A percentile compares a stretch with the other conserved stretches of the same genome.
phyloP scores from a whole-genome alignment of 148 eudicot species.

The Selenicereus undatus region DNA sequence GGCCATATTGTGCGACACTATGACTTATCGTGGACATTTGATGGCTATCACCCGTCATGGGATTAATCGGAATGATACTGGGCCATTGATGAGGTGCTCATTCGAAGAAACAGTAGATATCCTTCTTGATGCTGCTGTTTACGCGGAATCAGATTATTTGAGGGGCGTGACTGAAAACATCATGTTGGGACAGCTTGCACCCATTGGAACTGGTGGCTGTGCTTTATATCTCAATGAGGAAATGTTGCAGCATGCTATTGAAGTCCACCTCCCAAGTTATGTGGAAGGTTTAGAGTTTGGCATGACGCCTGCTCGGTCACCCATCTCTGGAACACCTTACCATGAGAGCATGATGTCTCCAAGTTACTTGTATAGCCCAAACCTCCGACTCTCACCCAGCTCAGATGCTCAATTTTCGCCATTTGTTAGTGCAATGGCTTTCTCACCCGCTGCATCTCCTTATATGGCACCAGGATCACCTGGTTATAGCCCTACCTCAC shows the following conservation, averaged over 20 bases:
- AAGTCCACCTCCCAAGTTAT: slow-evolving; percentile 88
- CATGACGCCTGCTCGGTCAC: slow-evolving; percentile 88
- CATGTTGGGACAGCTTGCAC: slow-evolving; percentile 97
- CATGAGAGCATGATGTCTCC: slow-evolving; percentile 97
- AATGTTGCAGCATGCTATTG: slow-evolving; percentile 94
- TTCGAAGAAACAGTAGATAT: slow-evolving; percentile 99
- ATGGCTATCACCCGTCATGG: slow-evolving; percentile 99
- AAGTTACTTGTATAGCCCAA: slow-evolving; percentile 72
- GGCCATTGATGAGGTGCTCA: slow-evolving; percentile 99
- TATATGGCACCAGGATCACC: slow-evolving; percentile 24
- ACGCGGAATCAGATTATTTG: slow-evolving; percentile 80
- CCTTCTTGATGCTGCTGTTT: slow-evolving; percentile 97
- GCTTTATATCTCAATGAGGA: slow-evolving; percentile 72
- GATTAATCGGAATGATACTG: slow-evolving; percentile 89
- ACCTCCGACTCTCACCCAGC: slow-evolving; percentile 40
- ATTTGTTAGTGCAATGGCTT: slow-evolving; percentile 33
- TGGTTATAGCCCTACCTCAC: slow-evolving; percentile 35
- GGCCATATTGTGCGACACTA: slow-evolving; percentile 95
- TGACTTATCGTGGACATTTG: slow-evolving; percentile 98
- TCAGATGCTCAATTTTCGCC: slow-evolving; percentile 47
- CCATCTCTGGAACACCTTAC: slow-evolving; percentile 73
- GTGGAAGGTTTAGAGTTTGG: slow-evolving; percentile 88
- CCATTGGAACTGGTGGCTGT: slow-evolving; percentile 96
- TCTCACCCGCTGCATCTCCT: slow-evolving; percentile 37
- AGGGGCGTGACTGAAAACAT: slow-evolving; percentile 98